Evolutionary conservation across 495 filamentous ascomycete species (phyloP), one percentile per base, ranked within the genome.

Genomic region (Neurospora hispaniola): DNA sequence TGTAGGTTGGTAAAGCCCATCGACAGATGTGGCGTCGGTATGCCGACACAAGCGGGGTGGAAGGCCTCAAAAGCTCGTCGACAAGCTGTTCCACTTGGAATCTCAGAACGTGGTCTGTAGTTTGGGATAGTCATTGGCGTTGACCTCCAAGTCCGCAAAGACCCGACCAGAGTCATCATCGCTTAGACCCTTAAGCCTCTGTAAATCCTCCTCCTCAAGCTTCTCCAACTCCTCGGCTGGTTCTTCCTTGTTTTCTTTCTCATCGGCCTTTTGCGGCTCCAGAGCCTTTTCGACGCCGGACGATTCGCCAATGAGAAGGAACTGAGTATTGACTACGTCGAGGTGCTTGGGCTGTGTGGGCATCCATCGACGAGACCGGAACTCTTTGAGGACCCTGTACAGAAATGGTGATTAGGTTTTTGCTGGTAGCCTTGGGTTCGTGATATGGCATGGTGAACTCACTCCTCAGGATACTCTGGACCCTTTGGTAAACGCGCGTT

Each of bases 291-390:
- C 84, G 41, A 92, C 78, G 8, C 88, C 87, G 2, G 88, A 84
- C 1, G 86, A 88, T 76, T 94, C 90, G 27, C 95, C 94, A 74
- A 97, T 89, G 73, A 97, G 85, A 20, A 97, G 82, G 70, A 97
- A 88, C 78, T 97, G 94, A 0, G 93, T 87, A 75, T 93, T 92
- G 31, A 86, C 85, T 77, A 92, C 93, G 73, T 97, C 87, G 66
- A 97, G 84, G 77, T 94, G 89, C 71, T 94, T 88, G 0, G 94
- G 93, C 71, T 89, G 81, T 9, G 93, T 82, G 1, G 92, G 88
- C 44, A 89, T 84, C 95, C 94, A 97, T 62, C 90, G 87, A 5
- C 89, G 86, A 5, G 88, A 88, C 23, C 85, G 80, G 76, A 97
- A 98, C 73, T 93, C 92, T 18, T 93, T 87, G 14, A 88, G 82